phyloP scores from a whole-genome alignment of 495 filamentous ascomycete genomes.

The Cudoniella acicularis region DNA sequence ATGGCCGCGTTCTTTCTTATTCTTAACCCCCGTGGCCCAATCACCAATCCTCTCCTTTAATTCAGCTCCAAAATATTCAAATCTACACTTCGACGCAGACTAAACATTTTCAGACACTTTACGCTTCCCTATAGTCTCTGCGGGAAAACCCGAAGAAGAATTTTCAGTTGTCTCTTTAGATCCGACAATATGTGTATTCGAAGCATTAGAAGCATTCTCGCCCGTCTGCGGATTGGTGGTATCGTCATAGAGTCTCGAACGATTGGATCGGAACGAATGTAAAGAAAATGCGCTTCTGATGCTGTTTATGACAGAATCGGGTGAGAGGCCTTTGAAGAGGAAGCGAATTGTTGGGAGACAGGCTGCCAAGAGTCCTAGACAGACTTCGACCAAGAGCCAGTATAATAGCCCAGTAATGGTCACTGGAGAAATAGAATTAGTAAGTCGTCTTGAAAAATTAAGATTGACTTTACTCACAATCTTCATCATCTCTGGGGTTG shows the following conservation, averaged over 20 bases:
- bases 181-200: background rate
- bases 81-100: no score
- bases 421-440: background rate
- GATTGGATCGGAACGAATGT: background rate
- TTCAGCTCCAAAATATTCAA: no score
- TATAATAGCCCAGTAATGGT: background rate
- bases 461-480: background rate
- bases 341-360: background rate
- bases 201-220: background rate
- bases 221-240: background rate
- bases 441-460: background rate
- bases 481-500: background rate
- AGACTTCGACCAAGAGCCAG: background rate
- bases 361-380: background rate
- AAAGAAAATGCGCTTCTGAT: background rate
- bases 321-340: background rate
- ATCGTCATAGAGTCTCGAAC: background rate
- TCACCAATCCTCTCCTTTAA: no score
- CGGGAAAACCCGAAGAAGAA: no score
- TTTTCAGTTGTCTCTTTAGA: no score
- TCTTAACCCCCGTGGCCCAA: no score
- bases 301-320: background rate
- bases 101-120: no score
- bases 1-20: no score
- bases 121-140: no score